Percentiles rank a stretch among this genome's conserved stretches.
Conservation (phyloP, 495 filamentous ascomycete species). For the Penicillium samsonianum region DNA sequence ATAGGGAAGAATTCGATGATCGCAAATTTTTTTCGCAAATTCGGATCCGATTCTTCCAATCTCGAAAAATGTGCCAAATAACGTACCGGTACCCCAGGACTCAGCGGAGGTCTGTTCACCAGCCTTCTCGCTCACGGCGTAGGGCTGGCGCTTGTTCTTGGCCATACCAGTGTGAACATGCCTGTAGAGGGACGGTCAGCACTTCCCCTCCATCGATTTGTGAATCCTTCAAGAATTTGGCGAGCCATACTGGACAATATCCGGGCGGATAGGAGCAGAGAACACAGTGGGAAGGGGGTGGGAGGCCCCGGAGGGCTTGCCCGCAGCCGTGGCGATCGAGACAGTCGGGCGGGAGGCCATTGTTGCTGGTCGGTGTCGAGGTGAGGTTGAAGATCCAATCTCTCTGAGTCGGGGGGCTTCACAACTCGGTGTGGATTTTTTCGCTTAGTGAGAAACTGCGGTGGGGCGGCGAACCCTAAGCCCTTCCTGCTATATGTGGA, state of each 20-base stretch:
- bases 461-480: conserved; percentile 41
- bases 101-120: conserved; percentile 99
- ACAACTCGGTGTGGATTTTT: conserved; percentile 44
- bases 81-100: conserved; percentile 99
- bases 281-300: conserved; percentile 93
- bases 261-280: conserved; percentile 91
- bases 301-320: conserved; percentile 81
- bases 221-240: conserved; percentile 18
- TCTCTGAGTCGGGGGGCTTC: conserved; percentile 32
- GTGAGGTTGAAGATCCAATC: conserved; percentile 48
- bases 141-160: conserved; percentile 99
- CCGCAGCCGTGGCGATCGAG: conserved; percentile 90
- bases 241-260: conserved; percentile 85
- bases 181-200: conserved; percentile 51
- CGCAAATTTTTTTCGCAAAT: conserved; percentile 19
- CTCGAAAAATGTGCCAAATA: conserved; percentile 20
- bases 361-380: conserved; percentile 55
- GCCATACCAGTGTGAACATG: conserved; percentile 97
- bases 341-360: conserved; percentile 96
- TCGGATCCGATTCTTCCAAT: conserved; percentile 15
- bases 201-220: conserved; percentile 22
- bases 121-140: conserved; percentile 99
- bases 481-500: conserved; percentile 34
- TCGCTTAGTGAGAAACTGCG: conserved; percentile 42
- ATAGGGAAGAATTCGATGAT: conserved; percentile 4